Evolutionary conservation across 345 rosid genomes (phyloP).

Genomic region (thale cress (Arabidopsis thaliana)): TAIR10.1 NC_003070.9:2470001-2470500

Average conservation of each 20-base stretch:
- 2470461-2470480: constrained; percentile 12
- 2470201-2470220: background rate
- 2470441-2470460: constrained; percentile 30
- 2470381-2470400: constrained; percentile 47
- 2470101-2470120: constrained; percentile 73
- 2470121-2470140: constrained; percentile 91
- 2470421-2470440: constrained; percentile 64
- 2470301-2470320: constrained; percentile 87
- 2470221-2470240: constrained; percentile 67
- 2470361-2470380: constrained; percentile 67
- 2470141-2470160: constrained; percentile 88
- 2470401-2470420: constrained; percentile 53
- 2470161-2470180: constrained; percentile 27
- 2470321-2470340: constrained; percentile 92
- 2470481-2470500: constrained; percentile 4
- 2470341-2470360: constrained; percentile 86
- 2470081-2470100: constrained; percentile 72
- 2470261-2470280: constrained; percentile 78
- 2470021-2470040: constrained; percentile 92
- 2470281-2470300: constrained; percentile 90
- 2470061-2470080: constrained; percentile 82
- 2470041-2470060: constrained; percentile 87
- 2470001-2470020: constrained; percentile 98
- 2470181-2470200: constrained; percentile 6
- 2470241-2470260: constrained; percentile 73